Percentiles rank a stretch among this genome's conserved stretches.
Evolutionary conservation across 345 rosid genomes (phyloP).

Genomic region (Cardamine occulta): DNA sequence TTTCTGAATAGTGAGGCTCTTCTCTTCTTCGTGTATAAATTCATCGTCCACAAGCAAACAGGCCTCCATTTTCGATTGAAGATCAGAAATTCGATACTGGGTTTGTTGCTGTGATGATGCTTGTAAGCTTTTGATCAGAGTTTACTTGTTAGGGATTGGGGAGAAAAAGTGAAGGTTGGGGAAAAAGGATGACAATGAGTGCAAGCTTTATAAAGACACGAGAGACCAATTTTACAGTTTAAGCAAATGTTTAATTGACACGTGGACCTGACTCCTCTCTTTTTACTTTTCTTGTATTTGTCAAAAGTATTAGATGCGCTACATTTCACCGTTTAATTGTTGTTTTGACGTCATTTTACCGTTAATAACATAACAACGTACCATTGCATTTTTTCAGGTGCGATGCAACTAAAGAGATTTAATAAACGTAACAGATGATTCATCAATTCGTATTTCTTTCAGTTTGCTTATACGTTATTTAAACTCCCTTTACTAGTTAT

Average conservation of each 20-base stretch:
- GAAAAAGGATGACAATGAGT: constrained; percentile 38
- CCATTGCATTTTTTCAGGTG: constrained; percentile 13
- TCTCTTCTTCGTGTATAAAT: constrained; percentile 58
- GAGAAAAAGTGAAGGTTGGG: constrained; percentile 18
- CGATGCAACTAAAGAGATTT: not conserved
- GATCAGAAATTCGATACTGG: not conserved
- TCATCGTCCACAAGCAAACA: constrained; percentile 58
- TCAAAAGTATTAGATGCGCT: not conserved
- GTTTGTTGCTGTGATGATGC: constrained; percentile 10
- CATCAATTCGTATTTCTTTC: not conserved
- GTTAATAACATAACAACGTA: constrained; percentile 5
- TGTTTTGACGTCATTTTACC: not conserved
- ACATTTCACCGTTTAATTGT: not conserved
- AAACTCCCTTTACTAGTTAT: not conserved
- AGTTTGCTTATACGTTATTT: not conserved
- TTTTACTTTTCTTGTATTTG: not conserved
- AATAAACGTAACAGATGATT: not conserved
- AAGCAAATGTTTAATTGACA: constrained; percentile 6
- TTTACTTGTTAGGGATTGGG: not conserved
- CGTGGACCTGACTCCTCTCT: constrained; percentile 33
- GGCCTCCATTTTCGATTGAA: constrained; percentile 34
- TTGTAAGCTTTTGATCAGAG: constrained; percentile 7
- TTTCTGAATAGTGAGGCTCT: constrained; percentile 71
- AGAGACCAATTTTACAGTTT: constrained; percentile 19
- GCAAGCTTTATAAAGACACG: constrained; percentile 37